Percentiles rank a stretch among this genome's conserved stretches.
Evolutionary conservation across 2,329 filamentous ascomycete species (phyloP).

Genomic region (Falciphora oryzae): DNA sequence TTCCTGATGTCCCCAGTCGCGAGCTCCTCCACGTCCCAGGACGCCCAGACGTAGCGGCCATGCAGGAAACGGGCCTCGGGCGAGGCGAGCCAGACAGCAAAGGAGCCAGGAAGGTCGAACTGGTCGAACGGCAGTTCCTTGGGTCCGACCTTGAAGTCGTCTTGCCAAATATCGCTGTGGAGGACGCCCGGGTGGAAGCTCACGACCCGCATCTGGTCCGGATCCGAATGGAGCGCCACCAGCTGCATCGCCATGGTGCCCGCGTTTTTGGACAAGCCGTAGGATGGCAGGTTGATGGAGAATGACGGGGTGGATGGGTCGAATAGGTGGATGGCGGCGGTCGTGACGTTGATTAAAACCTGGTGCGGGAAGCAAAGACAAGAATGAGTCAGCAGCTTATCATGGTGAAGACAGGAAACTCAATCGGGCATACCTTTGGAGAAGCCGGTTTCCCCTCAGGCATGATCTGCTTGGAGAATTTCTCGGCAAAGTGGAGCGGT

Average conservation of each 20-base stretch:
- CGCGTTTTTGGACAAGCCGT: slow-evolving; percentile 19
- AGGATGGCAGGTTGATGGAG: slow-evolving; percentile 18
- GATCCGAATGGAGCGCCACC: slow-evolving; percentile 15
- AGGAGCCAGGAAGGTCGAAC: slow-evolving; percentile 21
- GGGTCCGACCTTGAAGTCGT: too few relatives aligned
- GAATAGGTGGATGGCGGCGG: slow-evolving; percentile 14
- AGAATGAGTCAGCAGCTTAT: neutral
- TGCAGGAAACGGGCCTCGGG: slow-evolving; percentile 33
- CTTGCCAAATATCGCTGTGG: slow-evolving; percentile 8
- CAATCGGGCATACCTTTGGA: neutral
- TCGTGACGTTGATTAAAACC: slow-evolving; percentile 12
- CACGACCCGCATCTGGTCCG: slow-evolving; percentile 18
- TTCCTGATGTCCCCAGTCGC: slow-evolving; percentile 13
- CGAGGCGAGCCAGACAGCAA: slow-evolving; percentile 33
- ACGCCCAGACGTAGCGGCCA: slow-evolving; percentile 31
- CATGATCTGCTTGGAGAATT: slow-evolving; percentile 15
- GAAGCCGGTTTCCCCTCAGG: neutral
- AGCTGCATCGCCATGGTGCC: slow-evolving; percentile 17
- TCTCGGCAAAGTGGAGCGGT: slow-evolving; percentile 14
- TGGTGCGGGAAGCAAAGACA: neutral
- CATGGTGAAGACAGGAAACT: neutral
- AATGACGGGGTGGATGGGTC: slow-evolving; percentile 3
- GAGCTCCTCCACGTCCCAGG: slow-evolving; percentile 39
- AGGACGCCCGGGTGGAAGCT: slow-evolving; percentile 21
- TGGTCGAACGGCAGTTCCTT: slow-evolving; percentile 12